Base-by-base conservation (phyloP, 2,329 filamentous ascomycete genomes). In the Lasiodiplodia sp. region DNA sequence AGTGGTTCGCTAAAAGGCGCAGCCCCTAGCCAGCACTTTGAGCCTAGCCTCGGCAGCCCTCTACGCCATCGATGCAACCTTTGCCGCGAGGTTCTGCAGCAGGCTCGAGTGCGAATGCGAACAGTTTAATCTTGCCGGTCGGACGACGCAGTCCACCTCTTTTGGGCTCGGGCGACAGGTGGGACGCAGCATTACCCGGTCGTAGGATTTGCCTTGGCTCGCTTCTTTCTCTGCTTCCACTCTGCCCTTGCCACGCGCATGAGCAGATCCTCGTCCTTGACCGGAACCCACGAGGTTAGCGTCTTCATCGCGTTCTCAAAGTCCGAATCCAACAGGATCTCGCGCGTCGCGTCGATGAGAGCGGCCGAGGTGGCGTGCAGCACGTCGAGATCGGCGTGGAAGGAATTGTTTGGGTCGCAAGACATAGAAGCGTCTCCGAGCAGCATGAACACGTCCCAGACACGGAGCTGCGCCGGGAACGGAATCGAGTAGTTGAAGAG, bases 251-350 rank as follows among this genome's bases (percentile, higher is more conserved):
- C 90, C 69, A 97, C 93, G 74, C 90, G 91, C 93, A 99, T 97
- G 75, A 99, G 86, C 69, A 97, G 81, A 78, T 98, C 94, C 76
- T 97, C 93, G 75, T 99, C 95, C 80, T 93, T 93, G 78, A 99
- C 91, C 23, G 95, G 94, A 55, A 98, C 91, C 89, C 93, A 97
- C 68, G 92, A 94, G 37, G 96, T 98, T 71, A 99, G 84, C 8
- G 94, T 92, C 83, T 97, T 98, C 96, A 99, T 99, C 57, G 92
- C 92, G 75, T 96, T 97, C 79, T 99, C 96, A 79, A 98, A 99
- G 78, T 99, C 96, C 21, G 92, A 93, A 75, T 96, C 94, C 6
- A 97, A 84, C 38, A 99, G 85, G 64, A 97, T 93, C 71, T 97
- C 93, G 47, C 93, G 87, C 72, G 96, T 92, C 21, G 93, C 94